These are phyloP conservation scores for Fusarium multiceps DNA, from an alignment of 2,329 filamentous ascomycete species.

Conservation along the genomic window DNA sequence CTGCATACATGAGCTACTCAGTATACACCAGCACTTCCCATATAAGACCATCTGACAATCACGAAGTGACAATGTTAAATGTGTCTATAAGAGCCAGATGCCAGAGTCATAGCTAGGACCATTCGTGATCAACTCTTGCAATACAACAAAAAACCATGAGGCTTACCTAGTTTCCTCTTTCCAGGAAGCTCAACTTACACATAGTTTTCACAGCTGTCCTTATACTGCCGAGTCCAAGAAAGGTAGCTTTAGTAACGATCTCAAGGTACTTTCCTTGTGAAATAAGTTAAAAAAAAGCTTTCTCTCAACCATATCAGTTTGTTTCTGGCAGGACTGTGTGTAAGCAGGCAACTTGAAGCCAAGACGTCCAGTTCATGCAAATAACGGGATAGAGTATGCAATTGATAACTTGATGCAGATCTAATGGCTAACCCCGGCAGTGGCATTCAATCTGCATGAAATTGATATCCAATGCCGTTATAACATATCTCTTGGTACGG, in stretches of 20 bases:
- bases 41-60: not conserved
- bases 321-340: not conserved
- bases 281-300: not conserved
- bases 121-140: too few species aligned
- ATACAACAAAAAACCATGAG: not conserved
- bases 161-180: not conserved
- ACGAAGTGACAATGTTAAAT: too few species aligned
- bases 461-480: not conserved
- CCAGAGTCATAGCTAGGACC: too few species aligned
- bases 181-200: too few species aligned
- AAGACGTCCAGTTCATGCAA: not conserved
- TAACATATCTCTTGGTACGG: not conserved
- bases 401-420: not conserved
- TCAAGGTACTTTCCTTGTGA: not conserved
- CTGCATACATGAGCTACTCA: not conserved
- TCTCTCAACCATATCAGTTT: too few species aligned
- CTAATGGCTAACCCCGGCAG: not conserved
- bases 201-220: too few species aligned
- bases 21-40: not conserved
- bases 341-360: not conserved
- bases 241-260: not conserved
- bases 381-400: not conserved
- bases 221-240: not conserved
- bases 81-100: too few species aligned
- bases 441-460: not conserved